Evolutionary conservation across 352 stramenopile species (phyloP).

Genomic region (Globisporangium iwayamae): DNA sequence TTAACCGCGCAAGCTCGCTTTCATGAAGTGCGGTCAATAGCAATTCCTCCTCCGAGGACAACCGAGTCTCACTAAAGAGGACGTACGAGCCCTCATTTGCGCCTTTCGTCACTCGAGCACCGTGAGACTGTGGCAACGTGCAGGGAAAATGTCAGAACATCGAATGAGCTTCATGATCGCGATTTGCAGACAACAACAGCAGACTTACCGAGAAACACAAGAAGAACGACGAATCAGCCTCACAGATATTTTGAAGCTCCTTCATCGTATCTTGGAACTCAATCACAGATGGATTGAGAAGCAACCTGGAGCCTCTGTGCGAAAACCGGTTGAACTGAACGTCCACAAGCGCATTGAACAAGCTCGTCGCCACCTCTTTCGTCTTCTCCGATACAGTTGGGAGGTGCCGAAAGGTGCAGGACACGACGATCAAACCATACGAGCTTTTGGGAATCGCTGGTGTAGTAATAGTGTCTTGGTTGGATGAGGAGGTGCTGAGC

Average conservation of each 20-base stretch:
- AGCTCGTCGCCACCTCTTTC: constrained; percentile 44
- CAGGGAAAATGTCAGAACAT: background rate
- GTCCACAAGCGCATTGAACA: constrained; percentile 59
- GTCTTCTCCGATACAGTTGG: constrained; percentile 47
- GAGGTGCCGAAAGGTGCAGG: constrained; percentile 53
- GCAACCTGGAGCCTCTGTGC: constrained; percentile 42
- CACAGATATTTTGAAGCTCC: constrained; percentile 43
- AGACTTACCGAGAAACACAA: constrained; percentile 53
- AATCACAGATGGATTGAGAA: constrained; percentile 81
- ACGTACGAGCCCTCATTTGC: constrained; percentile 64
- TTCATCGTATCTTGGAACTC: constrained; percentile 77
- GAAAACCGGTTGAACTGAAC: constrained; percentile 48
- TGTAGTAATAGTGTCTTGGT: background rate
- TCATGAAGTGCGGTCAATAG: constrained; percentile 63
- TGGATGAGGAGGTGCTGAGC: background rate
- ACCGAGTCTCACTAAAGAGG: constrained; percentile 60
- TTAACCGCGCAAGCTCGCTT: constrained; percentile 49
- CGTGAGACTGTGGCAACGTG: constrained; percentile 41
- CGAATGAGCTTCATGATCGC: background rate
- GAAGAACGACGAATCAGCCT: constrained; percentile 51
- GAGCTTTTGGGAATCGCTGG: constrained; percentile 6
- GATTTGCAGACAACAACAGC: background rate
- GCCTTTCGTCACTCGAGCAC: constrained; percentile 50
- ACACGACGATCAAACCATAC: constrained; percentile 53
- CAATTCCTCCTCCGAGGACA: constrained; percentile 72